phyloP scores from a whole-genome alignment of 176 grass and related monocot species.

The Avena atlantica region DNA sequence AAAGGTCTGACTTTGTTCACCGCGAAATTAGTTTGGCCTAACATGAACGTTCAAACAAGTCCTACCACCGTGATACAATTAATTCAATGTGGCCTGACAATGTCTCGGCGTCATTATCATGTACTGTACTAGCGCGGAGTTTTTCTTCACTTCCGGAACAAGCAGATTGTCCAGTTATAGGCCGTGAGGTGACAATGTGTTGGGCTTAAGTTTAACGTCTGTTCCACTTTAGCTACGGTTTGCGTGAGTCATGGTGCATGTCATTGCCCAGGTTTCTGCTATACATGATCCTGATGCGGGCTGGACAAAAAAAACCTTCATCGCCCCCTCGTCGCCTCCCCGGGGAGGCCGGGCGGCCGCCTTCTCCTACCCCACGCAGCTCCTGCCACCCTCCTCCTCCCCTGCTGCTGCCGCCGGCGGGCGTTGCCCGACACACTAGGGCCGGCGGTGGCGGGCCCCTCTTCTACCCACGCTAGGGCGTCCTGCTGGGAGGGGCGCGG shows the following conservation, averaged over 20 bases:
- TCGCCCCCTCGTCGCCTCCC: too few species aligned
- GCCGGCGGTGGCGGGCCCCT: too few species aligned
- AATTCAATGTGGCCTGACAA: neutral
- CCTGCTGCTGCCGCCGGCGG: too few species aligned
- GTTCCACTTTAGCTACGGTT: neutral
- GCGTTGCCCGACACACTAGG: too few species aligned
- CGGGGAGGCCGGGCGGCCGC: too few species aligned
- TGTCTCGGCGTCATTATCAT: neutral
- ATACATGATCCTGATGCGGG: too few species aligned
- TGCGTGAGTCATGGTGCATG: neutral
- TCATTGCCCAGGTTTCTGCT: neutral
- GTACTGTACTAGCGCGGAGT: neutral
- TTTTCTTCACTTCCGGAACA: neutral
- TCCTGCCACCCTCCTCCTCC: too few species aligned
- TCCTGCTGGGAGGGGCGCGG: too few species aligned
- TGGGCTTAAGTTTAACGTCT: neutral
- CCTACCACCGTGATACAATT: neutral
- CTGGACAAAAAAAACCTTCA: too few species aligned
- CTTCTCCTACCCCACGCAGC: too few species aligned
- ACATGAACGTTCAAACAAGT: neutral
- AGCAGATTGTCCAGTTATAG: neutral
- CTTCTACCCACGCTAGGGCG: too few species aligned
- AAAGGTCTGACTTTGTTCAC: neutral
- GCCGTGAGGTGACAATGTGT: neutral
- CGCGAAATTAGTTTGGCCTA: neutral